Evolutionary conservation across 495 filamentous ascomycete genomes (phyloP).

Genomic region (Aspergillus carlsbadensis): DNA sequence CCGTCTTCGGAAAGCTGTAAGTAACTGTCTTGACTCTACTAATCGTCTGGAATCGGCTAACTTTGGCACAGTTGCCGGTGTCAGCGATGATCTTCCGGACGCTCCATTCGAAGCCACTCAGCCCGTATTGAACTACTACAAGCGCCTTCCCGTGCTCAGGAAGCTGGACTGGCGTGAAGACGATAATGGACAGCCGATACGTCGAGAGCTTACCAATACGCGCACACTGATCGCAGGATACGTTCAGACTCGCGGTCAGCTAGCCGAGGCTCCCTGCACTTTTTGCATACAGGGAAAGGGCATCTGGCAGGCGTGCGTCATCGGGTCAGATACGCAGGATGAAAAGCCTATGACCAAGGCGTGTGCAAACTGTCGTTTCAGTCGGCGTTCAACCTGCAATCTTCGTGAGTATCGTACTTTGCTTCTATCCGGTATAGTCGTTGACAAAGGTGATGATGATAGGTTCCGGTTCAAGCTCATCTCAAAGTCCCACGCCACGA

Average conservation of each 20-base stretch:
- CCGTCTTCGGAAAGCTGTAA: too few species aligned
- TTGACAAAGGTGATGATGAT: too few species aligned
- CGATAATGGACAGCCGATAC: neutral
- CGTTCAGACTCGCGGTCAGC: constrained; percentile 11
- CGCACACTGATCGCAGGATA: constrained; percentile 1
- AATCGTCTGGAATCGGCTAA: too few species aligned
- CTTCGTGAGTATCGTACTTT: neutral
- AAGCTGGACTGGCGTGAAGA: constrained; percentile 14
- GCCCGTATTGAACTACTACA: neutral
- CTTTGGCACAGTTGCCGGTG: constrained; percentile 1
- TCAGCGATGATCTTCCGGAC: constrained; percentile 7
- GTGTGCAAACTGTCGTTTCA: constrained; percentile 15
- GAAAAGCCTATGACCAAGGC: neutral
- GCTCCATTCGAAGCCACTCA: neutral
- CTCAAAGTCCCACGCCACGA: too few species aligned
- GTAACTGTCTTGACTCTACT: too few species aligned
- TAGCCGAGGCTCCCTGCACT: constrained; percentile 1
- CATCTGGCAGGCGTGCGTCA: constrained; percentile 10
- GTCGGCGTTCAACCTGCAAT: constrained; percentile 2
- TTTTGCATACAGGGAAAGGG: neutral
- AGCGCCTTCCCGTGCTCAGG: neutral
- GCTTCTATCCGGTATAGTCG: neutral
- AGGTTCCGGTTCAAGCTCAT: too few species aligned
- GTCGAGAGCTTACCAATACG: neutral
- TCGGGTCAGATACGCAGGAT: neutral